Conservation (phyloP, 2,329 filamentous ascomycete species). For the Aspergillus neoniger region DNA sequence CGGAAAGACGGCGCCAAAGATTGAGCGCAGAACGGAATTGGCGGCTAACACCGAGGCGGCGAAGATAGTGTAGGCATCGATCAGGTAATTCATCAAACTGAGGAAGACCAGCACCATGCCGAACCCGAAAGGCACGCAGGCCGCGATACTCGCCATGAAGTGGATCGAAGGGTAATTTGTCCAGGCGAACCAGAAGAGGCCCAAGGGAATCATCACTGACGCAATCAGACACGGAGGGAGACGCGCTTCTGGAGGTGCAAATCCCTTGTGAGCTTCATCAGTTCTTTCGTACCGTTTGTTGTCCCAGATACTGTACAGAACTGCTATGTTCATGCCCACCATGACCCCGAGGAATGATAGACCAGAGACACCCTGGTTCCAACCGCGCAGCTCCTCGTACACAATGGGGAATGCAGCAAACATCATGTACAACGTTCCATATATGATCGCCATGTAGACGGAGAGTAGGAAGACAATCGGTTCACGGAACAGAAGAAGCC, state of each 20-base stretch:
- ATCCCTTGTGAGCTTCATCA: not conserved
- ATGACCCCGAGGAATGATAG: not conserved
- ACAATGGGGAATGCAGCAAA: not conserved
- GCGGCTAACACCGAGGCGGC: not conserved
- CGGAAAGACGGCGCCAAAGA: conserved; percentile 26
- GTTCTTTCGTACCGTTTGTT: not conserved
- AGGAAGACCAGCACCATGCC: not conserved
- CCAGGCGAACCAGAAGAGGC: conserved; percentile 5
- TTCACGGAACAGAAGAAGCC: not conserved
- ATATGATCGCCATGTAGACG: not conserved
- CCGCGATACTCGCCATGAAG: not conserved
- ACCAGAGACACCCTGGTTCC: not conserved
- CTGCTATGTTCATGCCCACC: not conserved
- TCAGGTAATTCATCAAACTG: not conserved
- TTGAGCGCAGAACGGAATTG: not conserved
- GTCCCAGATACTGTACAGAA: not conserved
- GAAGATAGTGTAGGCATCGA: conserved; percentile 3
- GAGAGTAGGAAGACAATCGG: not conserved
- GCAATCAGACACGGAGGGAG: not conserved
- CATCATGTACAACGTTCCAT: not conserved
- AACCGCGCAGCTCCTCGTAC: not conserved
- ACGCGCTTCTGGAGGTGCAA: not conserved
- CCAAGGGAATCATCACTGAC: not conserved
- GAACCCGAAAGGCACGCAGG: not conserved
- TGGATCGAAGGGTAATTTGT: not conserved